These are phyloP conservation scores for Diaporthe longicolla DNA, from an alignment of 2,329 filamentous ascomycete genomes.

Conservation along the genomic window DNA sequence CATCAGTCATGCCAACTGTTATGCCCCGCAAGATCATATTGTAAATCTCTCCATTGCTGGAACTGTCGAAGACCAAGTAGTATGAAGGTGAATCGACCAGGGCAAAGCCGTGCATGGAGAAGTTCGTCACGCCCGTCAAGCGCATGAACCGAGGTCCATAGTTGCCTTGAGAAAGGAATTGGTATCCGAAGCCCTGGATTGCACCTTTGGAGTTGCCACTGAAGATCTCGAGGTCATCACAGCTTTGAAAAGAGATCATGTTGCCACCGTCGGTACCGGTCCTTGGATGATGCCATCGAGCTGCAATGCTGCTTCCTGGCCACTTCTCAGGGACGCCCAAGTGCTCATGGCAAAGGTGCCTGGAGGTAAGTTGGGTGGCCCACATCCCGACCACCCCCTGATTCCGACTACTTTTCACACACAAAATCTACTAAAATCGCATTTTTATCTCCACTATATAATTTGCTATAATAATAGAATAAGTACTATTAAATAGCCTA, in stretches of 20 bases:
- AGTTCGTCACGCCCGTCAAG: slow-evolving; percentile 58
- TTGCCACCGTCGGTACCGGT: slow-evolving; percentile 44
- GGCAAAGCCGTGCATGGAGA: slow-evolving; percentile 62
- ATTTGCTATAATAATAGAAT: too few species aligned
- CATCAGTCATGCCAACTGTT: slow-evolving; percentile 65
- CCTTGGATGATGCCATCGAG: slow-evolving; percentile 55
- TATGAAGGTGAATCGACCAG: slow-evolving; percentile 61
- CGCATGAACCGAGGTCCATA: slow-evolving; percentile 61
- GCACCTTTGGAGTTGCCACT: slow-evolving; percentile 58
- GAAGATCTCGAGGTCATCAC: slow-evolving; percentile 62
- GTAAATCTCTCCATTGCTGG: slow-evolving; percentile 63
- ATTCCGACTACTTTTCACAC: too few species aligned
- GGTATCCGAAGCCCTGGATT: slow-evolving; percentile 63
- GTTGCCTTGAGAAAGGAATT: slow-evolving; percentile 53
- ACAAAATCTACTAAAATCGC: too few species aligned
- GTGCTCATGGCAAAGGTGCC: slow-evolving; percentile 44
- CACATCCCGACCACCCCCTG: too few species aligned
- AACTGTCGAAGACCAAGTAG: slow-evolving; percentile 62
- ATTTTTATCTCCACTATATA: too few species aligned
- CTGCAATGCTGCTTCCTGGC: slow-evolving; percentile 49
- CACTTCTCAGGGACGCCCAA: slow-evolving; percentile 41
- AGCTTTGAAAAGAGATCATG: slow-evolving; percentile 44
- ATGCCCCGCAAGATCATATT: slow-evolving; percentile 64
- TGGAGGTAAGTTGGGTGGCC: too few species aligned
- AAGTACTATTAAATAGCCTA: too few species aligned